phyloP scores from a whole-genome alignment of 2,329 filamentous ascomycete genomes.

The Exserohilum rostratum region DNA sequence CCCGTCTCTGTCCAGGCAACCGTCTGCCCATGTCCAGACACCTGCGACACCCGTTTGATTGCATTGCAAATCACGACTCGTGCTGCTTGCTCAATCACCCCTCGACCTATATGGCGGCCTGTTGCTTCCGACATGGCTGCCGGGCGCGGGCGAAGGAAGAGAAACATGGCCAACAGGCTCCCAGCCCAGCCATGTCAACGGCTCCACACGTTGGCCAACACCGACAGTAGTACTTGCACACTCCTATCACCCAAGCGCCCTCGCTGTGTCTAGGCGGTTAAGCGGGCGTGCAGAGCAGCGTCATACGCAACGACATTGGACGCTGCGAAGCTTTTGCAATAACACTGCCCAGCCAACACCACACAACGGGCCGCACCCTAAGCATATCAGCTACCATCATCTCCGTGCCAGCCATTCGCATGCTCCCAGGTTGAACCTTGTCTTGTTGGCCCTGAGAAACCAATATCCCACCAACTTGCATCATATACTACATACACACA shows the following conservation, averaged over 20 bases:
- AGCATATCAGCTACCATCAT: neutral
- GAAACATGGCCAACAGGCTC: conserved; percentile 30
- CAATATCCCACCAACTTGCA: neutral
- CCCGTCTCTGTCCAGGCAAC: too few relatives aligned
- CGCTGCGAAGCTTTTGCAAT: neutral
- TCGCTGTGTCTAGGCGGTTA: conserved; percentile 9
- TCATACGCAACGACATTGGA: neutral
- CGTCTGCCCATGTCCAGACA: neutral
- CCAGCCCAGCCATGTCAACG: conserved; percentile 1
- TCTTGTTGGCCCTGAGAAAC: too few relatives aligned
- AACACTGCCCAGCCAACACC: neutral
- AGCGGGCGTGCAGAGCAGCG: neutral
- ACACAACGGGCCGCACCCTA: too few relatives aligned
- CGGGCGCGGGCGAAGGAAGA: conserved; percentile 22
- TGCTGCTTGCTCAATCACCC: conserved; percentile 9
- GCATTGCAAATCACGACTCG: conserved; percentile 19
- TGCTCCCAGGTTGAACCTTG: neutral
- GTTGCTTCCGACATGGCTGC: conserved; percentile 18
- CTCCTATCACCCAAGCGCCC: conserved; percentile 9
- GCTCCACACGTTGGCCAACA: conserved; percentile 10
- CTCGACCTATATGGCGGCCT: conserved; percentile 7
- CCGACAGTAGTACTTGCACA: neutral
- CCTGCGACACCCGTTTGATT: conserved; percentile 15
- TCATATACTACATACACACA: neutral
- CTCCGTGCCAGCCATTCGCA: neutral